A percentile compares a stretch with the other conserved stretches of the same genome.
Evolutionary conservation across 2,329 filamentous ascomycete species (phyloP).

Genomic region (Aureobasidium sp.): DNA sequence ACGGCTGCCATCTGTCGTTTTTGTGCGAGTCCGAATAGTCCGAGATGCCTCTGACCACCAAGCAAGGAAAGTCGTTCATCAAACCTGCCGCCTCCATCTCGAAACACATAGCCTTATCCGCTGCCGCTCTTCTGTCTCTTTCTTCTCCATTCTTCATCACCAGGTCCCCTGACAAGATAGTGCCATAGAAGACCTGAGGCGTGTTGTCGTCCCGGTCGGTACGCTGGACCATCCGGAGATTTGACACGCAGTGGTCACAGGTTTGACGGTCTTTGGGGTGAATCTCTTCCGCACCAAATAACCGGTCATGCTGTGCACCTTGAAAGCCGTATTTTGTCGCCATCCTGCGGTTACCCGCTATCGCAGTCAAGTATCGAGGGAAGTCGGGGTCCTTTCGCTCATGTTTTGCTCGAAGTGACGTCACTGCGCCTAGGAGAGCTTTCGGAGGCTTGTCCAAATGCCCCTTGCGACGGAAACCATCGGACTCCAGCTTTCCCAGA

Average conservation of each 20-base stretch:
- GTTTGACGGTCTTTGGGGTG: background rate
- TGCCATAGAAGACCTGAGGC: slow-evolving; percentile 32
- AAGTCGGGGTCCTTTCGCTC: background rate
- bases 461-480: slow-evolving; percentile 12
- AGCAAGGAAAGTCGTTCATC: slow-evolving; percentile 19
- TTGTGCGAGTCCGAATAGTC: slow-evolving; percentile 25
- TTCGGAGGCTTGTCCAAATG: background rate
- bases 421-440: background rate
- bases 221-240: background rate
- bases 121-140: slow-evolving; percentile 15
- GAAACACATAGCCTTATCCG: slow-evolving; percentile 16
- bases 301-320: background rate
- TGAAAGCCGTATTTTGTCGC: background rate
- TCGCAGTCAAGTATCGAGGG: background rate
- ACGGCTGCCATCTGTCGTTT: slow-evolving; percentile 22
- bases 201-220: background rate
- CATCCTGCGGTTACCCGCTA: background rate
- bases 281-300: background rate
- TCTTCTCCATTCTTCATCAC: slow-evolving; percentile 12
- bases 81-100: slow-evolving; percentile 20
- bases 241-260: background rate
- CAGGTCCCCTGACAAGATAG: slow-evolving; percentile 34
- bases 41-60: slow-evolving; percentile 24
- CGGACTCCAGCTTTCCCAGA: slow-evolving; percentile 19
- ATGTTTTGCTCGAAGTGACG: background rate